Base-by-base conservation (phyloP, 495 filamentous ascomycete species). In the Cercophora newfieldiana region DNA sequence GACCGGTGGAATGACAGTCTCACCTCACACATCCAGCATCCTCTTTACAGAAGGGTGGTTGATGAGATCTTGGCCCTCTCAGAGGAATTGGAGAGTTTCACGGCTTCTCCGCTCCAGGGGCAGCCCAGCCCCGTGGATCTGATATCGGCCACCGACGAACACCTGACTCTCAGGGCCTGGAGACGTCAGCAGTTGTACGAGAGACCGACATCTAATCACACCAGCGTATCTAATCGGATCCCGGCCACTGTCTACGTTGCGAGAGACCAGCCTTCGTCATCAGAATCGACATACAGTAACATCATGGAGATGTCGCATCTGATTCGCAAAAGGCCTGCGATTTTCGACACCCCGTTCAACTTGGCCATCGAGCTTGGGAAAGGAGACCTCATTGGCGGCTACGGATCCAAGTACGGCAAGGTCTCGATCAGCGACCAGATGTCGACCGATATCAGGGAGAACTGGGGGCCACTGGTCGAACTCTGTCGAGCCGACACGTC, bases 21-120 rank as follows among this genome's bases (percentile, higher is more conserved):
- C 7, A 82, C 84, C 0, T 66, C 72, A 0, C 77, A 75, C 0
- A 83, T 86, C 2, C 88, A 90, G 62, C 77, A 86, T 68, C 86
- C 88, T n/a, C 71, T 68, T 0, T 86, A 78, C 48, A 44, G 70
- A 7, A 22, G 63, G 3, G 2, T 83, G 0, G 74, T 86, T 28
- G 68, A 82, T 33, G 55, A 64, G 0, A 86, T 89, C 12, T 49
- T 79, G 0, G 29, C 64, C 1, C 80, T 78, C 37, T 85, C 79
- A 0, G 70, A 75, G 12, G 54, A 71, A 0, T 57, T 84, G 25
- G 56, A 64, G 0, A 31, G 69, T 2, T 81, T 87, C 66, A 48
- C 59, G 2, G 10, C 37, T 16, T 44, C 19, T 14, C 14, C 3
- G 29, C 24, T 7, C 4, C 37, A 61, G 28, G 12, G 14, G 7